Evolutionary conservation across 805 yeast genomes (phyloP).

Genomic region (Tetrapisispora taiwanensis): DNA sequence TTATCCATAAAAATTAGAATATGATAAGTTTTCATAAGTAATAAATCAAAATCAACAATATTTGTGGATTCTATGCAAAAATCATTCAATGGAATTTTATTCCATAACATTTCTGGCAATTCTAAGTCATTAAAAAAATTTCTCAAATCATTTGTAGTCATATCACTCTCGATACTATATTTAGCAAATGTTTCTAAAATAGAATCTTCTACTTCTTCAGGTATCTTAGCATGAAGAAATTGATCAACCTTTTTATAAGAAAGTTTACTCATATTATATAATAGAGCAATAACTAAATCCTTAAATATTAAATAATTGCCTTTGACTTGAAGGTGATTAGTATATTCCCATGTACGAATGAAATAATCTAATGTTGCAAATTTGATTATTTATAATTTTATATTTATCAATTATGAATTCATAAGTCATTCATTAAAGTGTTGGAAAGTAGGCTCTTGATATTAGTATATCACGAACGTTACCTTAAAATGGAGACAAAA

Average conservation of each 20-base stretch:
- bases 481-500: too few species aligned
- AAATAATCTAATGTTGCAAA: too few species aligned
- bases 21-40: slow-evolving; percentile 33
- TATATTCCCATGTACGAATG: too few species aligned
- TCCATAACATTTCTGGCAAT: slow-evolving; percentile 24
- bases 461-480: too few species aligned
- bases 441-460: too few species aligned
- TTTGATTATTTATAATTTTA: too few species aligned
- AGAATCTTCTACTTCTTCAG: slow-evolving; percentile 36
- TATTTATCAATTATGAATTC: too few species aligned
- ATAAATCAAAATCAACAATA: slow-evolving; percentile 40
- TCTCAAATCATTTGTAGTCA: slow-evolving; percentile 26
- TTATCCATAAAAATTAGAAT: slow-evolving; percentile 34
- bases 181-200: slow-evolving; percentile 35
- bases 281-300: too few species aligned
- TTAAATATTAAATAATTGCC: too few species aligned
- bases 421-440: too few species aligned
- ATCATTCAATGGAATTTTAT: slow-evolving; percentile 22
- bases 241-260: slow-evolving; percentile 8
- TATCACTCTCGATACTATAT: slow-evolving; percentile 35
- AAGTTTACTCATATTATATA: not conserved
- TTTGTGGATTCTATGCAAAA: slow-evolving; percentile 33
- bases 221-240: slow-evolving; percentile 29
- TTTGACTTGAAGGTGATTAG: too few species aligned
- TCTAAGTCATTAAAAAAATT: slow-evolving; percentile 24